phyloP scores from a whole-genome alignment of 495 filamentous ascomycete species.

The Aspergillus bertholletiae region DNA sequence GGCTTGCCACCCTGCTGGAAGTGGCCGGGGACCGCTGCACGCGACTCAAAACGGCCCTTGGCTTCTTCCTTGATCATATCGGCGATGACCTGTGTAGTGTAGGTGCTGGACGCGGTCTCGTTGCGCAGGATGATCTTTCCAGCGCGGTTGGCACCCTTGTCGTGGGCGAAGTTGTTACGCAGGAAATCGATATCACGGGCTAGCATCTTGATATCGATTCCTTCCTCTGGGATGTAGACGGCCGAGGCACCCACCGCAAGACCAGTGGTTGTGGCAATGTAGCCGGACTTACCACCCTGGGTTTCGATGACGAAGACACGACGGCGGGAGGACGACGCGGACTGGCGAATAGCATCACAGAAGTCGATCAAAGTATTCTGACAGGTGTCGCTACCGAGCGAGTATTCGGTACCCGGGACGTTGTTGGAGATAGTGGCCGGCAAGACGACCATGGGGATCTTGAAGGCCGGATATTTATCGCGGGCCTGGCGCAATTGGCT shows the following conservation, averaged over 20 bases:
- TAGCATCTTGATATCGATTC: conserved; percentile 90
- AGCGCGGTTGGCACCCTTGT: conserved; percentile 85
- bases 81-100: conserved; percentile 88
- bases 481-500: conserved; percentile 80
- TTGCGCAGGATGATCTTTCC: conserved; percentile 94
- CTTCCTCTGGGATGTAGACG: conserved; percentile 96
- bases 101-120: conserved; percentile 85
- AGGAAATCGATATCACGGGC: conserved; percentile 87
- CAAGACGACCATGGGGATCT: conserved; percentile 87
- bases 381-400: conserved; percentile 93
- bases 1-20: conserved; percentile 96
- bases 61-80: conserved; percentile 95
- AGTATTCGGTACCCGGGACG: conserved; percentile 96
- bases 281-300: conserved; percentile 92
- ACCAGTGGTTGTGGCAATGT: conserved; percentile 87
- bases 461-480: conserved; percentile 73
- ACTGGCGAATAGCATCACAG: conserved; percentile 96
- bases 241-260: conserved; percentile 88
- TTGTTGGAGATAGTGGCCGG: conserved; percentile 99
- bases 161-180: conserved; percentile 76
- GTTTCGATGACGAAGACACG: conserved; percentile 98
- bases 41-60: conserved; percentile 87
- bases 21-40: conserved; percentile 90
- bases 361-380: conserved; percentile 94
- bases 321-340: conserved; percentile 84